Conservation (phyloP, 2,329 filamentous ascomycete species). For the Monilinia fructigena region DNA sequence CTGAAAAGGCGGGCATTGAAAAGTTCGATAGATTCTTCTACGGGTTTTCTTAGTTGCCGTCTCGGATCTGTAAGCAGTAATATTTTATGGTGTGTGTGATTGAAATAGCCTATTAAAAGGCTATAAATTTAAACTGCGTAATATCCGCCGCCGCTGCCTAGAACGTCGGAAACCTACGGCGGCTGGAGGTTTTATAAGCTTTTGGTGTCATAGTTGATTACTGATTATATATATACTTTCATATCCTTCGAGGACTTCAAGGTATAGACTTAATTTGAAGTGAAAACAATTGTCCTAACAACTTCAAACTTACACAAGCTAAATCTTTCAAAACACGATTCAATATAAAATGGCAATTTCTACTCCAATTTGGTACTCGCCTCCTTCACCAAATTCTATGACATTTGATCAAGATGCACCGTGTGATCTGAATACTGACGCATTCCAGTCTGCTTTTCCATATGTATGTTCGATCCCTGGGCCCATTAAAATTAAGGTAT, state of each 20-base stretch:
- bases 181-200: slow-evolving; percentile 5
- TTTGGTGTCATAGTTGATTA: slow-evolving; percentile 11
- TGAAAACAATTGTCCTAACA: background rate
- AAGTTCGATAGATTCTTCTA: slow-evolving; percentile 7
- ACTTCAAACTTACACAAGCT: background rate
- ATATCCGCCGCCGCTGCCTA: slow-evolving; percentile 1
- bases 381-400: slow-evolving; percentile 14
- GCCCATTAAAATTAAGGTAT: background rate
- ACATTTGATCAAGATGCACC: slow-evolving; percentile 15
- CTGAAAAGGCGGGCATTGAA: slow-evolving; percentile 21
- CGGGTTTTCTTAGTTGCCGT: slow-evolving; percentile 8
- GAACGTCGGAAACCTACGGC: slow-evolving; percentile 10
- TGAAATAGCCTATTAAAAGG: slow-evolving; percentile 22
- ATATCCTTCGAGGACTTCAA: slow-evolving; percentile 5
- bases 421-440: slow-evolving; percentile 16
- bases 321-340: background rate
- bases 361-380: slow-evolving; percentile 17
- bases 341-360: slow-evolving; percentile 18
- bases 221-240: slow-evolving; percentile 24
- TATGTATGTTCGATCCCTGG: slow-evolving; percentile 16
- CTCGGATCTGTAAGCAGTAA: slow-evolving; percentile 22
- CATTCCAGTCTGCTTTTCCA: slow-evolving; percentile 13
- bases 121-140: slow-evolving; percentile 4
- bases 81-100: background rate
- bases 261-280: background rate